These are phyloP conservation scores for Polyporus arcularius DNA, from an alignment of 768 basidiomycete genomes.

Conservation along the genomic window DNA sequence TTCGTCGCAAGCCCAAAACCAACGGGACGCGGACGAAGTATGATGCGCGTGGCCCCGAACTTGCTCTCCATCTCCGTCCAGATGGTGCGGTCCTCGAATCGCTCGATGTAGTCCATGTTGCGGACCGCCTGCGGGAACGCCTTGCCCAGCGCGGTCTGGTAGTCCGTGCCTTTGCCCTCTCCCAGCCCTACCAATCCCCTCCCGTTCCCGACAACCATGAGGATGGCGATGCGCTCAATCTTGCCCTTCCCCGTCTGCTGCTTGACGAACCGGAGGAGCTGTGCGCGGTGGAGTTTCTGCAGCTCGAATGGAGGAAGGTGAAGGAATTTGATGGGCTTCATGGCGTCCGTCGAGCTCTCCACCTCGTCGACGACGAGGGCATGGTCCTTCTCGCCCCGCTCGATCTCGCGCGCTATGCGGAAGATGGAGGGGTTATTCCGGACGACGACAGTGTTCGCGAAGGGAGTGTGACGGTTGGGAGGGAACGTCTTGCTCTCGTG, in stretches of 20 bases:
- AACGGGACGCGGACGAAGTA: constrained; percentile 78
- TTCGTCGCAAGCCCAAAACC: constrained; percentile 94
- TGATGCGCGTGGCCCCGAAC: constrained; percentile 78
- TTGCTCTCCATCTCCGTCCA: constrained; percentile 90
- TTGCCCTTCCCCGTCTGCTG: constrained; percentile 97
- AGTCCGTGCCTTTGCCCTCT: constrained; percentile 72
- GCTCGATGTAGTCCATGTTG: constrained; percentile 89
- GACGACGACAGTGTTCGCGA: constrained; percentile 61
- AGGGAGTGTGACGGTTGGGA: constrained; percentile 52
- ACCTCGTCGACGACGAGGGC: constrained; percentile 29
- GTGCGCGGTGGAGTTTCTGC: constrained; percentile 40
- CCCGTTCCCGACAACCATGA: constrained; percentile 81
- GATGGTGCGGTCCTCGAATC: constrained; percentile 94
- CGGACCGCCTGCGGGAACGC: constrained; percentile 72
- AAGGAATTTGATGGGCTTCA: constrained; percentile 38
- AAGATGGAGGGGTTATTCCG: constrained; percentile 77
- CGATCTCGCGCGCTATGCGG: constrained; percentile 35
- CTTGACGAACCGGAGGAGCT: constrained; percentile 60
- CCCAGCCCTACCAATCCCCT: constrained; percentile 83
- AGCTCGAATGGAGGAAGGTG: constrained; percentile 28
- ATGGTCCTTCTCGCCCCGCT: constrained; percentile 32
- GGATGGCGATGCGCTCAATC: constrained; percentile 58
- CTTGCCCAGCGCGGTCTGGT: constrained; percentile 52
- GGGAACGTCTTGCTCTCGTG: constrained; percentile 55
- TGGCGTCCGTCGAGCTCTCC: constrained; percentile 16